Base-by-base conservation (phyloP, 352 stramenopile genomes). In the Globisporangium carolinianum region DNA sequence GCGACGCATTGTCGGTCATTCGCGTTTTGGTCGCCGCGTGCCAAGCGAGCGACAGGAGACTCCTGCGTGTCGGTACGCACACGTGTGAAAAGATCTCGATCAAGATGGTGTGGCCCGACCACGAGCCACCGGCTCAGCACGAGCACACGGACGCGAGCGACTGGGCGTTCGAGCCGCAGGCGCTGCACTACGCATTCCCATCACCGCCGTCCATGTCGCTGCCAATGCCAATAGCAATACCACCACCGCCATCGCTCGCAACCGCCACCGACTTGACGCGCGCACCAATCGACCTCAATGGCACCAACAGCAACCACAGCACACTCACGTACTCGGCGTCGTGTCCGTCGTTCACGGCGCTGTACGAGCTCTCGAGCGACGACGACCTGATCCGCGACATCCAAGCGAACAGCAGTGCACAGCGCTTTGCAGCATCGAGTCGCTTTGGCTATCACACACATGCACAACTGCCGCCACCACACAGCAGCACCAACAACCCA, bases 241-340 rank as follows among this genome's bases (percentile, higher is more conserved):
- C 24, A 46, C 37, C n/a, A 15, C 36, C 50, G 14, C 2, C 50
- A 10, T 45, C 35, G 10, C 24, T 10, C 46, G 17, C 18, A 18
- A 3, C 14, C 17, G 14, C 55, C 51, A 45, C 53, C 4, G 38
- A 52, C 37, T 58, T 58, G 58, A n/a, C 48, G 51, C 47, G 52
- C 4, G 6, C 55, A 11, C 45, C 17, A 37, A 41, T 18, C 46
- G 57, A 49, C 11, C 32, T 53, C 11, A 45, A 18, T n/a, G 41
- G n/a, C 38, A 55, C 12, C 39, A 15, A 5, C 62, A 57, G 38
- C 60, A 60, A n/a, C 46, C 4, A 32, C 35, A 24, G 45, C 38
- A 32, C 61, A 32, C 63, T 91, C 52, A 87, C 81, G 17, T 83
- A 79, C 55, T 91, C 81, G 38, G 77, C 81, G 43, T 91, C 81